Evolutionary conservation across 192 early-diverging fungal species (phyloP).

Genomic region (Diversispora eburnea): DNA sequence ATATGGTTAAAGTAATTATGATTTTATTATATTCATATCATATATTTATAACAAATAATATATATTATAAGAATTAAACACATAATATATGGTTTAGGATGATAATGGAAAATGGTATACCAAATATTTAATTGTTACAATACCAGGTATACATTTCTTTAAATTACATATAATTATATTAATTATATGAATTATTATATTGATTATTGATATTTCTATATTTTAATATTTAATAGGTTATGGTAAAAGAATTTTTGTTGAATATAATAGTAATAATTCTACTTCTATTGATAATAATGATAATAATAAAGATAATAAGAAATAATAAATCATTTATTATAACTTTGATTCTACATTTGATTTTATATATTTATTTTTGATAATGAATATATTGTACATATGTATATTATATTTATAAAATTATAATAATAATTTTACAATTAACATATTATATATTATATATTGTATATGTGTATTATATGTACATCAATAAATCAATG

Average conservation of each 20-base stretch:
- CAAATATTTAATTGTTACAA: neutral
- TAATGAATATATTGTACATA: too few relatives aligned
- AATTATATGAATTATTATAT: neutral
- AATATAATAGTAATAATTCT: neutral
- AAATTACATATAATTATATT: neutral
- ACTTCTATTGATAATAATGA: too few relatives aligned
- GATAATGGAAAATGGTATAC: neutral
- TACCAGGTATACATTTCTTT: neutral
- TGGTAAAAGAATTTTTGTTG: neutral
- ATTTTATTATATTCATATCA: neutral
- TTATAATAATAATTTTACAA: too few relatives aligned
- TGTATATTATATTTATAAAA: too few relatives aligned
- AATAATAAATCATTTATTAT: too few relatives aligned
- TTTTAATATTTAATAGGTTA: neutral
- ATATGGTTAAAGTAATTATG: constrained; percentile 47
- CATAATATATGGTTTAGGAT: neutral
- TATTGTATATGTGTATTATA: too few relatives aligned
- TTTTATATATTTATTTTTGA: too few relatives aligned
- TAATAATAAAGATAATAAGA: too few relatives aligned
- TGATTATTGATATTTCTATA: neutral
- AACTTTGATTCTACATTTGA: too few relatives aligned
- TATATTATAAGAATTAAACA: too few relatives aligned
- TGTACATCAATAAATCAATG: too few relatives aligned
- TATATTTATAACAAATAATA: neutral
- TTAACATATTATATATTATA: too few relatives aligned